Evolutionary conservation across 192 early-diverging fungal species (phyloP).

Genomic region (Umbelopsis isabellina): DNA sequence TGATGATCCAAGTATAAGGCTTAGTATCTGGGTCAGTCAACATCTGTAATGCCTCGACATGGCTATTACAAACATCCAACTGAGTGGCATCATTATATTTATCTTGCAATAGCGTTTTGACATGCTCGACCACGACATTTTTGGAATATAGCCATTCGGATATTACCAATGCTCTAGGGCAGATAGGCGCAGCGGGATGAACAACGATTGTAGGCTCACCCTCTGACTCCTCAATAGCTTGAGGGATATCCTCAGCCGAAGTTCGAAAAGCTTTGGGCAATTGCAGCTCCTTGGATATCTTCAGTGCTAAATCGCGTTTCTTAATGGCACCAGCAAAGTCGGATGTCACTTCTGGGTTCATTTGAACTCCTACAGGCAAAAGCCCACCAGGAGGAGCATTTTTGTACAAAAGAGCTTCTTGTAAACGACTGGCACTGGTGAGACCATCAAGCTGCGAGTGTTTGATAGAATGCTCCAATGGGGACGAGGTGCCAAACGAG

Average conservation of each 20-base stretch:
- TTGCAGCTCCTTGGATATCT: slow-evolving; percentile 7
- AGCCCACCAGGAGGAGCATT: neutral
- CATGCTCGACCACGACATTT: slow-evolving; percentile 44
- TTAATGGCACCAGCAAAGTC: slow-evolving; percentile 10
- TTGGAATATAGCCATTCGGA: slow-evolving; percentile 46
- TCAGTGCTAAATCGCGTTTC: neutral
- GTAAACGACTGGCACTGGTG: neutral
- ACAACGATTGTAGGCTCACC: neutral
- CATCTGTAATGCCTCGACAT: slow-evolving; percentile 43
- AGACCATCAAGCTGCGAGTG: slow-evolving; percentile 11
- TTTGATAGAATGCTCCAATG: slow-evolving; percentile 24
- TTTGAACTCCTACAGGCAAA: neutral
- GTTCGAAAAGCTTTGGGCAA: slow-evolving; percentile 1
- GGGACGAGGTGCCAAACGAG: neutral
- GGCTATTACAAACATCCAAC: slow-evolving; percentile 46
- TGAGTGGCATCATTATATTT: slow-evolving; percentile 21
- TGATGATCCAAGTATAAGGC: slow-evolving; percentile 47
- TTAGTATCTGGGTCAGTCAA: slow-evolving; percentile 28
- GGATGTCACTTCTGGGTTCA: neutral
- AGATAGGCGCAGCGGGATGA: slow-evolving; percentile 25
- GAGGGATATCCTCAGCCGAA: neutral
- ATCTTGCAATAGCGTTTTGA: slow-evolving; percentile 36
- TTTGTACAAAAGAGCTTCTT: slow-evolving; percentile 5
- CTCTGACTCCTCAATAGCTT: neutral
- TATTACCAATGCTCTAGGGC: slow-evolving; percentile 43